These are phyloP conservation scores for Penicilliopsis zonata DNA, from an alignment of 495 filamentous ascomycete species.

Conservation along the genomic window DNA sequence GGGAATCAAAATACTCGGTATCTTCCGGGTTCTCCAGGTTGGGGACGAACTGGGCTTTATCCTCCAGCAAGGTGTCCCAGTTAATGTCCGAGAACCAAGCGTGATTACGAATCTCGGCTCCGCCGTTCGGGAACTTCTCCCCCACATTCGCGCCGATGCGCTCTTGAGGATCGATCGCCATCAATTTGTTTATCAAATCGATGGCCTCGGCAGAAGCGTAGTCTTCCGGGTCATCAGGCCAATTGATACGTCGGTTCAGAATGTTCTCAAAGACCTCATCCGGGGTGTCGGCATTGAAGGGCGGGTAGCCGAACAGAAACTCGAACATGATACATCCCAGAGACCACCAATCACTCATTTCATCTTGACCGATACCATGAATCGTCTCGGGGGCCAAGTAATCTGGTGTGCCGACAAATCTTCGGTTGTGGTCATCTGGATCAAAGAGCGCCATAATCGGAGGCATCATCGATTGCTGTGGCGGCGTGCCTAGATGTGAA, in stretches of 20 bases:
- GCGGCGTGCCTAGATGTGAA: conserved; percentile 39
- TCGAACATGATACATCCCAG: conserved; percentile 96
- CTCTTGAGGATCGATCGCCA: conserved; percentile 66
- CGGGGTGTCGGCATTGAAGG: conserved; percentile 83
- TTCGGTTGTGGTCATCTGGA: conserved; percentile 82
- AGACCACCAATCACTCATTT: conserved; percentile 99
- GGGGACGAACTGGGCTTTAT: conserved; percentile 92
- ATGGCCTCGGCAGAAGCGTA: conserved; percentile 74
- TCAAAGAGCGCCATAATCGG: conserved; percentile 95
- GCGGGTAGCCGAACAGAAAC: conserved; percentile 83
- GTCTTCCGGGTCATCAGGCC: conserved; percentile 63
- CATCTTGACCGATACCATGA: conserved; percentile 86
- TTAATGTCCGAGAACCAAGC: conserved; percentile 81
- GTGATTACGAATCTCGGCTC: conserved; percentile 80
- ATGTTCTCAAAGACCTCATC: conserved; percentile 98
- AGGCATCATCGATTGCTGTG: conserved; percentile 73
- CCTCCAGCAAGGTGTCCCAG: conserved; percentile 82
- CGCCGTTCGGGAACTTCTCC: conserved; percentile 68
- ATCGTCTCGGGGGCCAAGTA: conserved; percentile 97
- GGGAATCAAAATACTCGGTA: conserved; percentile 92
- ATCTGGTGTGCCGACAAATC: conserved; percentile 94
- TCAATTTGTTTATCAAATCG: conserved; percentile 83
- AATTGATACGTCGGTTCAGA: conserved; percentile 73
- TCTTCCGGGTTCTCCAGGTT: conserved; percentile 89
- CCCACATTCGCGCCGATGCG: conserved; percentile 76